Base-by-base conservation (phyloP, 257 asterid genomes). In the Solanum sparsipilum region DNA sequence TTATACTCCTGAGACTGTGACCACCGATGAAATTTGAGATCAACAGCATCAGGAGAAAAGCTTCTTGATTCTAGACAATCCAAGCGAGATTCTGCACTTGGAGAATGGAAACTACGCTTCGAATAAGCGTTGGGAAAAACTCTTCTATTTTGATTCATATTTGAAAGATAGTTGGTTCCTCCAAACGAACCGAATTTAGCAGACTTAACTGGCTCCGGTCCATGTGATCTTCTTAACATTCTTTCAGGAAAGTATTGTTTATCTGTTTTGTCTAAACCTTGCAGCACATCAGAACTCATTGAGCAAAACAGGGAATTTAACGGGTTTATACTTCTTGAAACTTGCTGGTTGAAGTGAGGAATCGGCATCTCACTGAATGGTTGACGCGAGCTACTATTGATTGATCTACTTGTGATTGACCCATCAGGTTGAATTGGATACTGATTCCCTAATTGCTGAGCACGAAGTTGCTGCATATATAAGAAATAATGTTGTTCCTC, bases 401-500 rank as follows among this genome's bases (percentile, higher is more conserved):
- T 82, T 48, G 70, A 20, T 82, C 44, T 48, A 48, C 70, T 48
- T 31, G 70, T 48, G 65, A 82, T 46, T 20, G 67, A 46, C 70
- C 44, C 70, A 82, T 48, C 36, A 3, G 44, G 44, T 48, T 18
- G 44, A 46, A 46, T 81, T 27, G 68, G 68, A 81, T 13, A 20
- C 31, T 82, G 70, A 82, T 5, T 82, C 10, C 6, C 39, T 52
- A 82, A 82, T 52, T 48, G 86, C 38, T 81, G 86, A 82, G 27
- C 21, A 8, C 4, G 44, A 48, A 48, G 85, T 31, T 29, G 85
- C 39, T 82, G 86, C 86, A 82, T 29, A 48, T 82, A 82, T 48
- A 82, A 82, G 85, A 82, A 82, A 82, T 82, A 82, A 82, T 82
- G 44, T 10, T 82, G 85, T 82, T 82, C 70, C 85, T 82, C 85